Evolutionary conservation across 495 filamentous ascomycete species (phyloP).

Genomic region (Podospora conica): DNA sequence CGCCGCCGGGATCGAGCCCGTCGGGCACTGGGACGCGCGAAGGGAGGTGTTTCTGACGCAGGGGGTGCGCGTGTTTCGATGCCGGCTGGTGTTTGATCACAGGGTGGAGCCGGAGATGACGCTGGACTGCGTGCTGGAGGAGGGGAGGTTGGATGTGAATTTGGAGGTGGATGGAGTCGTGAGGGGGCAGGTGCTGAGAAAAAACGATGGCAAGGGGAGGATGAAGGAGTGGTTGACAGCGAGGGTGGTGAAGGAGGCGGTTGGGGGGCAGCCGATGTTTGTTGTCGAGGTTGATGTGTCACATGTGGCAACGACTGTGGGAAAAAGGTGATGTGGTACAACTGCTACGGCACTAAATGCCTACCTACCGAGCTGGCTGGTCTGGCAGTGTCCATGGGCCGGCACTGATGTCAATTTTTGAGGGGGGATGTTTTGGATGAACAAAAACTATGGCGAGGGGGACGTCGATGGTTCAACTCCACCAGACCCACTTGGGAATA

Average conservation of each 20-base stretch:
- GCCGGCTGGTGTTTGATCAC: not conserved
- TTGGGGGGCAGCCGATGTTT: not conserved
- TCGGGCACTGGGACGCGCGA: constrained; percentile 18
- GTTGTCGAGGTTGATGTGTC: not conserved
- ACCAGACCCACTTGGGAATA: not conserved
- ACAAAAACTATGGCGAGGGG: no score
- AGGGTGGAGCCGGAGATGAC: not conserved
- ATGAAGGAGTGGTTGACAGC: not conserved
- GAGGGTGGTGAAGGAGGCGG: not conserved
- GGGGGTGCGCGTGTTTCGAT: constrained; percentile 5
- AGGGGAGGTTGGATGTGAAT: not conserved
- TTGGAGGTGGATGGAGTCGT: not conserved
- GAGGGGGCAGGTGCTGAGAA: not conserved
- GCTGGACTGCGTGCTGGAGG: not conserved
- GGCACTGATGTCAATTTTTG: no score
- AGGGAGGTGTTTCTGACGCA: constrained; percentile 14
- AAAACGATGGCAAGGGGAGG: not conserved
- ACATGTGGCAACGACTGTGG: no score
- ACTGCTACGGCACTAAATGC: no score
- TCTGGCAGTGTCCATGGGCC: no score
- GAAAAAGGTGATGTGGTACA: no score
- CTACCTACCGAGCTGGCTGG: no score
- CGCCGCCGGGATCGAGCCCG: not conserved
- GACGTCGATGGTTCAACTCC: no score
- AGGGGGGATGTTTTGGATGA: no score